Evolutionary conservation across 2,329 filamentous ascomycete genomes (phyloP).

Genomic region (Cercospora nicotianae): DNA sequence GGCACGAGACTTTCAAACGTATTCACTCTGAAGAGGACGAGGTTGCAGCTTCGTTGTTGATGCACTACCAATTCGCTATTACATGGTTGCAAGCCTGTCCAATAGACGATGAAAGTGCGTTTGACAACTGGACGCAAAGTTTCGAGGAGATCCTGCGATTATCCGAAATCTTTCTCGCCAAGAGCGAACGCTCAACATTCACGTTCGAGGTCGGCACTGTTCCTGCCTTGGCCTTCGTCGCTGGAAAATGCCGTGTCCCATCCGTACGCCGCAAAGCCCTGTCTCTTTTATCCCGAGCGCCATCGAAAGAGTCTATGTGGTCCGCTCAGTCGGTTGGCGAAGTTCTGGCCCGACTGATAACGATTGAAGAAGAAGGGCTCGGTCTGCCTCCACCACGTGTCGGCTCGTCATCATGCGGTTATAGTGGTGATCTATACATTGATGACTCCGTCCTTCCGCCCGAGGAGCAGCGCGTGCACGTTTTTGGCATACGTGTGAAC

Average conservation of each 20-base stretch:
- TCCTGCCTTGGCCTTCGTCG: slow-evolving; percentile 29
- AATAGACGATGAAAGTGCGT: slow-evolving; percentile 18
- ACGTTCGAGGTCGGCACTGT: slow-evolving; percentile 30
- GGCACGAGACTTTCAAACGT: slow-evolving; percentile 18
- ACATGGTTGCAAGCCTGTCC: slow-evolving; percentile 28
- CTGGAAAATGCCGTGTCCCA: slow-evolving; percentile 30
- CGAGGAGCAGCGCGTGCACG: slow-evolving; percentile 21
- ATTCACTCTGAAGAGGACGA: slow-evolving; percentile 5
- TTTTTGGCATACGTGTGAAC: slow-evolving; percentile 21
- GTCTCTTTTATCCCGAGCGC: slow-evolving; percentile 23
- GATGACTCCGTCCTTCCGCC: slow-evolving; percentile 18
- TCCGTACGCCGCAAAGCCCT: slow-evolving; percentile 28
- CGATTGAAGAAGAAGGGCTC: slow-evolving; percentile 31
- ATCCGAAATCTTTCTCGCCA: slow-evolving; percentile 21
- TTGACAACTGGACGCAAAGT: slow-evolving; percentile 28
- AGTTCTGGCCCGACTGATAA: slow-evolving; percentile 23
- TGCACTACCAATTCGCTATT: slow-evolving; percentile 25
- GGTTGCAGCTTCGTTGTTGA: slow-evolving; percentile 20
- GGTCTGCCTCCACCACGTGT: slow-evolving; percentile 17
- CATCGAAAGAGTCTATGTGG: slow-evolving; percentile 31
- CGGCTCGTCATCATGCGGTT: neutral
- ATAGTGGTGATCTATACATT: slow-evolving; percentile 5
- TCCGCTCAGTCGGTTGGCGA: slow-evolving; percentile 23
- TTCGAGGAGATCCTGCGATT: slow-evolving; percentile 28
- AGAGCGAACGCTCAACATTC: slow-evolving; percentile 23